Percentiles rank a stretch among this genome's conserved stretches.
phyloP scores from a whole-genome alignment of 73 alveolate genomes.

The Paramecium biaurelia region DNA sequence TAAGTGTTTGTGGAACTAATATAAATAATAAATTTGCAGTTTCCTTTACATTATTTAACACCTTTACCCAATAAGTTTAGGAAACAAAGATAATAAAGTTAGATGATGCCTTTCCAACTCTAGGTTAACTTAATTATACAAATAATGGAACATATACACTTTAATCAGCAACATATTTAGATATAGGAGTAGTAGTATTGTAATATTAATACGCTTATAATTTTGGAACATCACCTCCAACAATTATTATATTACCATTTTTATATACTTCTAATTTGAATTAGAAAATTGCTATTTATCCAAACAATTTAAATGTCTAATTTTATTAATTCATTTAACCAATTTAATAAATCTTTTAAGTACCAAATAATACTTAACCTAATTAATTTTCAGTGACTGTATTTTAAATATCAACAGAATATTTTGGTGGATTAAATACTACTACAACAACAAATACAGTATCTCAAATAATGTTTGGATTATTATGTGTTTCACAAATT shows the following conservation, averaged over 20 bases:
- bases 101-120: not conserved
- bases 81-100: not conserved
- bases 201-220: not conserved
- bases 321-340: not conserved
- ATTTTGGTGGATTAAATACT: not conserved
- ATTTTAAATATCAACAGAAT: not conserved
- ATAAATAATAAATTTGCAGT: not conserved
- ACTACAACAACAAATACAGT: not conserved
- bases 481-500: not conserved
- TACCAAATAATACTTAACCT: not conserved
- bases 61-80: not conserved
- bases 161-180: not conserved
- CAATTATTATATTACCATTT: not conserved
- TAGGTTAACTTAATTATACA: not conserved
- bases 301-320: not conserved
- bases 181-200: not conserved
- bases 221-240: not conserved
- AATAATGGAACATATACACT: not conserved
- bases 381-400: not conserved
- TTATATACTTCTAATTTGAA: not conserved
- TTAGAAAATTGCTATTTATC: not conserved
- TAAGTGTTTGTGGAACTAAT: not conserved
- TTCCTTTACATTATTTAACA: not conserved
- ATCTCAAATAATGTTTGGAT: not conserved
- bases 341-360: not conserved